phyloP scores from a whole-genome alignment of 2,329 filamentous ascomycete genomes.

The Monosporascus sp. region DNA sequence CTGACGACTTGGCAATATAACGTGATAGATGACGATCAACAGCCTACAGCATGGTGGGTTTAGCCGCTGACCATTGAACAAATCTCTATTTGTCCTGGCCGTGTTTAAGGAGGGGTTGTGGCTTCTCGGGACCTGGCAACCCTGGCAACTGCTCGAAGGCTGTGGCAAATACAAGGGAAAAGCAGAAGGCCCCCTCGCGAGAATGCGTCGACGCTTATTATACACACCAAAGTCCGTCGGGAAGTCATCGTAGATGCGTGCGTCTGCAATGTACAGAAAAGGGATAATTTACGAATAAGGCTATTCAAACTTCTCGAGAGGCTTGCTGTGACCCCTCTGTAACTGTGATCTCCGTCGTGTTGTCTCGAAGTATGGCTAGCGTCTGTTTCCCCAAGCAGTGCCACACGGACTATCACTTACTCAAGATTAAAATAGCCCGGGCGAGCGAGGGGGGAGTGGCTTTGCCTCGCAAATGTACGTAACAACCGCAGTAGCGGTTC shows the following conservation, averaged over 20 bases:
- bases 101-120: background rate
- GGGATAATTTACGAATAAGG: background rate
- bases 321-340: background rate
- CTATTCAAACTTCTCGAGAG: background rate
- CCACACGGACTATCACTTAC: background rate
- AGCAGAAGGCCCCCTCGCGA: background rate
- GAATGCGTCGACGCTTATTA: background rate
- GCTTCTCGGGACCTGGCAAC: background rate
- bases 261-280: background rate
- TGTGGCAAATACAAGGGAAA: background rate
- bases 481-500: slow-evolving; percentile 8
- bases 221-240: background rate
- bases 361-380: background rate
- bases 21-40: too few species aligned
- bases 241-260: background rate
- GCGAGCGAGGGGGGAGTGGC: background rate
- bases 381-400: background rate
- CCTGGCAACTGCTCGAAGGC: too few species aligned
- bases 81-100: background rate
- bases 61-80: too few species aligned
- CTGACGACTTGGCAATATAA: too few species aligned
- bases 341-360: background rate
- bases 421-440: background rate
- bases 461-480: background rate
- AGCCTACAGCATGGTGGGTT: too few species aligned